A percentile compares a stretch with the other conserved stretches of the same genome.
phyloP scores from a whole-genome alignment of 2,329 filamentous ascomycete species.

The Neodidymelliopsis sp. region DNA sequence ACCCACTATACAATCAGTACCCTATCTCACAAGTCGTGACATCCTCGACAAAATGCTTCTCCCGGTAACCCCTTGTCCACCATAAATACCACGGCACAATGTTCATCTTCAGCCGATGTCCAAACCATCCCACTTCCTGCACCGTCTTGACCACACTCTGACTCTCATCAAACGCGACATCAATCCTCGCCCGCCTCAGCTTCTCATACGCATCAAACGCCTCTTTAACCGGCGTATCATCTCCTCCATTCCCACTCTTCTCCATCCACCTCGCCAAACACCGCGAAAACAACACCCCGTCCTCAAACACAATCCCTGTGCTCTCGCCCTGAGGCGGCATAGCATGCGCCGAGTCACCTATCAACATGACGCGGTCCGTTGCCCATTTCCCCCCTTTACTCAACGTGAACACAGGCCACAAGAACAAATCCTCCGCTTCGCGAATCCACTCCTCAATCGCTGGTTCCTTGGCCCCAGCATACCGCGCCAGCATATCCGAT shows the following conservation, averaged over 20 bases:
- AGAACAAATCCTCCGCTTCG: conserved; percentile 52
- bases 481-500: conserved; percentile 51
- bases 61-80: conserved; percentile 51
- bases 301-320: conserved; percentile 62
- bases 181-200: conserved; percentile 54
- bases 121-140: conserved; percentile 54
- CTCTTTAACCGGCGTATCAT: conserved; percentile 49
- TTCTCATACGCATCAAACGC: conserved; percentile 58
- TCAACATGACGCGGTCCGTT: conserved; percentile 54
- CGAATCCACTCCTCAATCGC: conserved; percentile 51
- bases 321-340: conserved; percentile 62
- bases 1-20: conserved; percentile 13
- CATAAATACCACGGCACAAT: conserved; percentile 58
- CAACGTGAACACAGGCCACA: conserved; percentile 58
- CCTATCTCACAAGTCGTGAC: conserved; percentile 49
- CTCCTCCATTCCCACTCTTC: conserved; percentile 31
- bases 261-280: conserved; percentile 54
- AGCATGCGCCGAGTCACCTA: conserved; percentile 57
- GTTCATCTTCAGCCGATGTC: conserved; percentile 55
- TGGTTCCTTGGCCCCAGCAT: conserved; percentile 48
- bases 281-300: conserved; percentile 58
- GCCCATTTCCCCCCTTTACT: conserved; percentile 54
- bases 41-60: conserved; percentile 57
- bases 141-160: conserved; percentile 56
- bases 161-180: conserved; percentile 56